Evolutionary conservation across 1,139 yeast species (phyloP).

Genomic region (Eremothecium coryli): DNA sequence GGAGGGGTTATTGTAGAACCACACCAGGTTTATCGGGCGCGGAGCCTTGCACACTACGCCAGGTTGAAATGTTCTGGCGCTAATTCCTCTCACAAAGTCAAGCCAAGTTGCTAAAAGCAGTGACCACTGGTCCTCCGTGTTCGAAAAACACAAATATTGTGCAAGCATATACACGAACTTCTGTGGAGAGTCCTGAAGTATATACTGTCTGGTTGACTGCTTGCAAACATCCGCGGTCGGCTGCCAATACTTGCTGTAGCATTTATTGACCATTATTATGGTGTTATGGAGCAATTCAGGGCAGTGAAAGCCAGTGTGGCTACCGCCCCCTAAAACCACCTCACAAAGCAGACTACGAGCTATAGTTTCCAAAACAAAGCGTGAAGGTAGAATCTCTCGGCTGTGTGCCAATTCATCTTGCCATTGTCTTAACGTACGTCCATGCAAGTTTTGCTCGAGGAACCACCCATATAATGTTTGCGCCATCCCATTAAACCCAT

Average conservation of each 20-base stretch:
- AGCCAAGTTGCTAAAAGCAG: constrained; percentile 23
- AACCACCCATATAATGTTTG: constrained; percentile 13
- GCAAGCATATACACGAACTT: constrained; percentile 8
- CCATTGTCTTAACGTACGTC: constrained; percentile 3
- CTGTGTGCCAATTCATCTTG: constrained; percentile 2
- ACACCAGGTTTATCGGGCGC: no score
- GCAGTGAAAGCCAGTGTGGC: constrained; percentile 7
- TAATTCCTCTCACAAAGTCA: constrained; percentile 13
- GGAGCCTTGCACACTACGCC: no score
- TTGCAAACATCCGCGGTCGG: not conserved
- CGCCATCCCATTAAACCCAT: constrained; percentile 11
- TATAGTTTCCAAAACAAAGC: not conserved
- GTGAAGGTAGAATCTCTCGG: not conserved
- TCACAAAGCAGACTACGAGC: constrained; percentile 8
- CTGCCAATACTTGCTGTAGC: not conserved
- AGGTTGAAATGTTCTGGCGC: no score
- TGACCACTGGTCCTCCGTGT: constrained; percentile 19
- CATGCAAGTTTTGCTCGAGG: constrained; percentile 9
- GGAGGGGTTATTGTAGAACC: no score
- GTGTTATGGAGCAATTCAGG: constrained; percentile 9
- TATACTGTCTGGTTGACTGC: no score
- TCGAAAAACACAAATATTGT: constrained; percentile 6
- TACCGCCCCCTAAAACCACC: constrained; percentile 5
- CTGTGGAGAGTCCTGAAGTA: constrained; percentile 8
- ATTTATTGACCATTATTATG: constrained; percentile 7